phyloP scores from a whole-genome alignment of 805 yeast species.

The Wickerhamiella sergipiensis region DNA sequence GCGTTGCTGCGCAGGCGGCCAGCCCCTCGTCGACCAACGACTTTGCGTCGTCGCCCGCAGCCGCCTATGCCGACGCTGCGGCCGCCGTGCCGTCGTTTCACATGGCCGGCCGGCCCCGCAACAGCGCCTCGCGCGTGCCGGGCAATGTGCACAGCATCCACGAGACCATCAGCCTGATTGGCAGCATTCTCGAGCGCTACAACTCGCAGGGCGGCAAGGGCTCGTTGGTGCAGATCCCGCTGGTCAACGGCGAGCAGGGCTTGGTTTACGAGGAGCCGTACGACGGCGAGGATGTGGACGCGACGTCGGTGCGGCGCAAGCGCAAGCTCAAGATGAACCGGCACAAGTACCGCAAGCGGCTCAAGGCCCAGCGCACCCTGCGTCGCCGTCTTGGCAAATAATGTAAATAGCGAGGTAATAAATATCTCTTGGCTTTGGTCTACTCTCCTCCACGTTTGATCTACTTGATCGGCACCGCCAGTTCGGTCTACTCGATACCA shows the following conservation, averaged over 20 bases:
- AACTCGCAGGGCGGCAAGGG: constrained; percentile 1
- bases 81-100: neutral
- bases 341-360: constrained; percentile 93
- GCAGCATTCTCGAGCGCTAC: constrained; percentile 3
- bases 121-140: neutral
- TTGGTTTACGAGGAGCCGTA: neutral
- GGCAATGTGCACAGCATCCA: constrained; percentile 3
- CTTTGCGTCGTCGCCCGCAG: neutral
- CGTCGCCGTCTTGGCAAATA: constrained; percentile 22
- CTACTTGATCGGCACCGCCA: too few relatives aligned
- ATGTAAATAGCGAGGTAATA: too few relatives aligned
- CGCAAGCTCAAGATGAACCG: constrained; percentile 94
- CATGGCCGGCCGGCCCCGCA: neutral
- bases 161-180: constrained; percentile 6
- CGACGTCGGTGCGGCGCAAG: constrained; percentile 30
- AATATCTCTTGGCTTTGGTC: too few relatives aligned
- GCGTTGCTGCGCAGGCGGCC: constrained; percentile 1
- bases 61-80: neutral
- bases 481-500: too few relatives aligned
- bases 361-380: constrained; percentile 65
- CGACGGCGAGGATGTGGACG: constrained; percentile 14
- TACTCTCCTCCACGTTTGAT: too few relatives aligned
- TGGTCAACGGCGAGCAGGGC: neutral
- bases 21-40: neutral
- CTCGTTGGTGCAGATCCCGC: neutral